A percentile compares a stretch with the other conserved stretches of the same genome.
These are phyloP conservation scores for Psophocarpus tetragonolobus DNA, from an alignment of 306 rosid species.

Conservation along the genomic window DNA sequence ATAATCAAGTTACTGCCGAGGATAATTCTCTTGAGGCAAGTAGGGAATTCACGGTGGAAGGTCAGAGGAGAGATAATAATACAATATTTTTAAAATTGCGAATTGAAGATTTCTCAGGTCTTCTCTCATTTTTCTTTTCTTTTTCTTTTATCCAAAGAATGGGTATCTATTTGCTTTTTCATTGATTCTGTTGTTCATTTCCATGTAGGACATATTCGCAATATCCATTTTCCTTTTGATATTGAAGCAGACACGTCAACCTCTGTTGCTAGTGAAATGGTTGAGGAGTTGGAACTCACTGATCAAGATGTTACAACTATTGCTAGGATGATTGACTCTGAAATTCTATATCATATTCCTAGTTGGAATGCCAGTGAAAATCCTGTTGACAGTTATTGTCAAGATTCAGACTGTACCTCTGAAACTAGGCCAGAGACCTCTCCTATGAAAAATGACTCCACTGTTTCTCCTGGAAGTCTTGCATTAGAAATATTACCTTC, in stretches of 20 bases:
- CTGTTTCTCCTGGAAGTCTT: constrained; percentile 44
- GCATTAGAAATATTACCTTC: constrained; percentile 80
- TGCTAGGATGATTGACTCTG: constrained; percentile 78
- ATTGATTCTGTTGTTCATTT: constrained; percentile 24
- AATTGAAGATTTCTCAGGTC: constrained; percentile 82
- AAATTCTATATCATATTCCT: constrained; percentile 69
- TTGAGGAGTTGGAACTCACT: constrained; percentile 85
- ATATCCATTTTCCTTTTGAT: constrained; percentile 96
- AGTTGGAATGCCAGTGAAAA: constrained; percentile 56
- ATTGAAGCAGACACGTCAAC: constrained; percentile 78
- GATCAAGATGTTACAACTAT: constrained; percentile 90
- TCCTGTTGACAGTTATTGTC: constrained; percentile 32
- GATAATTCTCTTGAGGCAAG: constrained; percentile 46
- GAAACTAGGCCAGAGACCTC: constrained; percentile 50
- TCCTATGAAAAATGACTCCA: constrained; percentile 38
- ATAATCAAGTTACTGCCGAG: constrained; percentile 30
- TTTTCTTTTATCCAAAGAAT: neutral
- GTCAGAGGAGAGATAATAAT: constrained; percentile 73
- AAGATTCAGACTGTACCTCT: constrained; percentile 39
- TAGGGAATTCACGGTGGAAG: constrained; percentile 81
- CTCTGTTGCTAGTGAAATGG: constrained; percentile 98
- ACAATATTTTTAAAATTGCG: constrained; percentile 84
- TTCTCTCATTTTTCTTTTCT: neutral
- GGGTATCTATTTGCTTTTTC: constrained; percentile 7
- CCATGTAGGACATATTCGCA: constrained; percentile 69